Conservation (phyloP, 192 early-diverging fungal genomes). For the Jimgerdemannia lactiflua region DNA sequence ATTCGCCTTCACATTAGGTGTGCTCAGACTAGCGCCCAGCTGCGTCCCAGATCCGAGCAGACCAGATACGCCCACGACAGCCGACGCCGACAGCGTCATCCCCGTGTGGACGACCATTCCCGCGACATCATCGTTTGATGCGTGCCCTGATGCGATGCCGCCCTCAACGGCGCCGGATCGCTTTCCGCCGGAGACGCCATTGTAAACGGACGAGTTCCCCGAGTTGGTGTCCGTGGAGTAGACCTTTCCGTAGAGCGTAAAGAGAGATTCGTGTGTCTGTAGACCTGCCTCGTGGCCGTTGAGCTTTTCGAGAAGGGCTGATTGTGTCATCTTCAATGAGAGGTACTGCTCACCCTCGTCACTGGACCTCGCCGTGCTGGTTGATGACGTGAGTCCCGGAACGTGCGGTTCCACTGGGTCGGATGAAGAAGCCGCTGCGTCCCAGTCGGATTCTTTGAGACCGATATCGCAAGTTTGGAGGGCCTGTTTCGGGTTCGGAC, state of each 20-base stretch:
- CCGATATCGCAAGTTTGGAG: conserved; percentile 62
- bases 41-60: not conserved
- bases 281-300: conserved; percentile 52
- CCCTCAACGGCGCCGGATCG: not conserved
- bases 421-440: not conserved
- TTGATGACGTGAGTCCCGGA: conserved; percentile 11
- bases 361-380: conserved; percentile 8
- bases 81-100: not conserved
- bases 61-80: not conserved
- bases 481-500: conserved; percentile 57
- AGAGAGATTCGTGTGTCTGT: conserved; percentile 54
- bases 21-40: not conserved
- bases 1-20: not conserved
- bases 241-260: conserved; percentile 58
- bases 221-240: conserved; percentile 30
- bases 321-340: conserved; percentile 59
- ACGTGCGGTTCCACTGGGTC: conserved; percentile 11
- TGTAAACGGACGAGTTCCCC: conserved; percentile 23
- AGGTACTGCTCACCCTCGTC: conserved; percentile 61
- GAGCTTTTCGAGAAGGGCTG: conserved; percentile 44
- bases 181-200: conserved; percentile 18
- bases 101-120: not conserved
- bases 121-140: not conserved
- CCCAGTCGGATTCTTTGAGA: conserved; percentile 53
- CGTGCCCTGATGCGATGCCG: not conserved